A percentile compares a stretch with the other conserved stretches of the same genome.
Conservation (phyloP, 2,329 filamentous ascomycete species). For the Cladosporium sphaerospermum region DNA sequence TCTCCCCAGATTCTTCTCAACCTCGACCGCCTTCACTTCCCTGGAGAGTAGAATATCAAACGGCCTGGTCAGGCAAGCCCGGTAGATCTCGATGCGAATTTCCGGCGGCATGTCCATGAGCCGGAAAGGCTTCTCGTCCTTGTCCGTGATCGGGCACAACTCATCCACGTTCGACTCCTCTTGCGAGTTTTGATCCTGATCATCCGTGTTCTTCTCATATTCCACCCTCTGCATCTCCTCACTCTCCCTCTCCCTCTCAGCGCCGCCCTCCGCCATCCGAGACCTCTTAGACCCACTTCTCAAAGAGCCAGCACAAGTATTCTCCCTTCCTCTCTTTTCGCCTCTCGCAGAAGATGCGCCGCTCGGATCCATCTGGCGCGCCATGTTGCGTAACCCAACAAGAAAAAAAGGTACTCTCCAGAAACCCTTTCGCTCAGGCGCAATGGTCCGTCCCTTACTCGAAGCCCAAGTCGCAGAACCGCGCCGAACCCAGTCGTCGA, state of each 20-base stretch:
- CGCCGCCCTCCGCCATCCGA: not conserved
- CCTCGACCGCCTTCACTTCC: conserved; percentile 13
- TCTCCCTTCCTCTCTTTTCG: conserved; percentile 6
- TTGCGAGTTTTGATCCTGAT: not conserved
- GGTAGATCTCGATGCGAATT: conserved; percentile 41
- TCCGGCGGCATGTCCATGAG: conserved; percentile 42
- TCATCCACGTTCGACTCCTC: not conserved
- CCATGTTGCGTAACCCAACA: no score
- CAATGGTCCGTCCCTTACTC: no score
- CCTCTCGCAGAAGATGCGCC: not conserved
- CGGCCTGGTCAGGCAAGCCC: conserved; percentile 29
- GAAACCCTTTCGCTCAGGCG: no score
- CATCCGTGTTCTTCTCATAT: not conserved
- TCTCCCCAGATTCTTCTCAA: not conserved
- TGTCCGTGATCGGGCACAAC: conserved; percentile 1
- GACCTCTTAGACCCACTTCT: conserved; percentile 3
- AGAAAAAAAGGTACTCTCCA: no score
- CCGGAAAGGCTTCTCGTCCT: conserved; percentile 24
- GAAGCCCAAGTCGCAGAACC: no score
- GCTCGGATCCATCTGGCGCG: no score
- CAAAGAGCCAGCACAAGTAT: not conserved
- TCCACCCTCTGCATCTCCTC: not conserved
- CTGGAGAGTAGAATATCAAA: conserved; percentile 28
- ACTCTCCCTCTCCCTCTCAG: not conserved
- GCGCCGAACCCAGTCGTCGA: no score